A percentile compares a stretch with the other conserved stretches of the same genome.
Evolutionary conservation across 1,284 basidiomycete species (phyloP).

Genomic region (Sanghuangporus baumii): DNA sequence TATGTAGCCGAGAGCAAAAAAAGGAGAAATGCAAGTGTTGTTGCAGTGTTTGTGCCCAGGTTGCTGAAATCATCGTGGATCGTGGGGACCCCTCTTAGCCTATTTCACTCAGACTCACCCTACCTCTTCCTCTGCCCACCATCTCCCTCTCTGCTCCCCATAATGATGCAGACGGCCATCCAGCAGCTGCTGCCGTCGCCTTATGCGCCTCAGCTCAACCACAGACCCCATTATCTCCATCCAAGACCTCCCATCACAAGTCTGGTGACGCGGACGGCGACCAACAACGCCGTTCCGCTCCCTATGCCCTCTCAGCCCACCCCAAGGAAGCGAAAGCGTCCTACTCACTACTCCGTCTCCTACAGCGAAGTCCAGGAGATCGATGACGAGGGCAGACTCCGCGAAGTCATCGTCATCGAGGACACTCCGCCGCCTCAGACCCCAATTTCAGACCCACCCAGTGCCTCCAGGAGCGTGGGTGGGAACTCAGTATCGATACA

Average conservation of each 20-base stretch:
- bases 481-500: conserved; percentile 73
- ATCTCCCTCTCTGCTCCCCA: conserved; percentile 35
- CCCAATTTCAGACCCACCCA: conserved; percentile 60
- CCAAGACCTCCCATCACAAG: conserved; percentile 29
- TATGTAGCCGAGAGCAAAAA: not conserved
- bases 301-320: conserved; percentile 56
- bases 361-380: conserved; percentile 82
- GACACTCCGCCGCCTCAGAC: conserved; percentile 73
- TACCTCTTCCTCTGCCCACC: conserved; percentile 26
- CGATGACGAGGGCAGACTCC: conserved; percentile 63
- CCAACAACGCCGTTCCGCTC: conserved; percentile 24
- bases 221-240: conserved; percentile 27
- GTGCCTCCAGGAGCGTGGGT: conserved; percentile 46
- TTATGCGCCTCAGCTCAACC: conserved; percentile 17
- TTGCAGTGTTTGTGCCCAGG: not conserved
- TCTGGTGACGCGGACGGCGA: conserved; percentile 23
- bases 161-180: conserved; percentile 58
- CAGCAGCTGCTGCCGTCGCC: conserved; percentile 55
- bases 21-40: not conserved
- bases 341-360: conserved; percentile 70
- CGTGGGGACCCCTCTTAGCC: conserved; percentile 6
- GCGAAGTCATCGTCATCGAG: conserved; percentile 84
- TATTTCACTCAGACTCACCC: conserved; percentile 14
- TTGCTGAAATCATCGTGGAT: conserved; percentile 1
- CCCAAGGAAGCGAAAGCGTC: conserved; percentile 74